Evolutionary conservation across 2,329 filamentous ascomycete species (phyloP).

Genomic region (Colletotrichum sansevieriae): DNA sequence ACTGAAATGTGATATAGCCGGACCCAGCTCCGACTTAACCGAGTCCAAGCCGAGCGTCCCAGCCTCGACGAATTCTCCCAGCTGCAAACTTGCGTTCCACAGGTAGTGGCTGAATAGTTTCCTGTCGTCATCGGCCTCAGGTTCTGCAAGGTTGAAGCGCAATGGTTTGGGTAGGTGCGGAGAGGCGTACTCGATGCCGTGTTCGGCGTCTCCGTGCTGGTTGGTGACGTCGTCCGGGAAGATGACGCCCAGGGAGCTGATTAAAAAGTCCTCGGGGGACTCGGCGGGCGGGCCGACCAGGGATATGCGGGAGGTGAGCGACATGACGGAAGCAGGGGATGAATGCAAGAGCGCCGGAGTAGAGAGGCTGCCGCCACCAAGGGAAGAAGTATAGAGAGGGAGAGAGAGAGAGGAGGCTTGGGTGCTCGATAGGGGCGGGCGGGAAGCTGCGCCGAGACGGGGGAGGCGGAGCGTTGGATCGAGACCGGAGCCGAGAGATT

Average conservation of each 20-base stretch:
- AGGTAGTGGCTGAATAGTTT: constrained; percentile 78
- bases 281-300: constrained; percentile 52
- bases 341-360: constrained; percentile 22
- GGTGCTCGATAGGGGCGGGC: not conserved
- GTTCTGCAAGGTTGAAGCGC: constrained; percentile 61
- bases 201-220: constrained; percentile 73
- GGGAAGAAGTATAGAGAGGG: no score
- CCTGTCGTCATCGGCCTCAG: constrained; percentile 64
- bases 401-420: not conserved
- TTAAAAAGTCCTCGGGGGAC: constrained; percentile 72
- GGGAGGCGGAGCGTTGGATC: constrained; percentile 8
- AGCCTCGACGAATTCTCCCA: constrained; percentile 68
- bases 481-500: not conserved
- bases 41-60: constrained; percentile 53
- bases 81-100: constrained; percentile 75
- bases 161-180: constrained; percentile 62
- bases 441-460: constrained; percentile 8
- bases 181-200: constrained; percentile 70
- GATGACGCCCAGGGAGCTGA: constrained; percentile 70
- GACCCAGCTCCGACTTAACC: constrained; percentile 23
- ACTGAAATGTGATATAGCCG: constrained; percentile 53
- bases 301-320: constrained; percentile 61
- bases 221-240: constrained; percentile 77
- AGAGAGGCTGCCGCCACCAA: not conserved
- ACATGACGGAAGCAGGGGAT: constrained; percentile 49